phyloP scores from a whole-genome alignment of 495 filamentous ascomycete species.

The Xylaria flabelliformis region DNA sequence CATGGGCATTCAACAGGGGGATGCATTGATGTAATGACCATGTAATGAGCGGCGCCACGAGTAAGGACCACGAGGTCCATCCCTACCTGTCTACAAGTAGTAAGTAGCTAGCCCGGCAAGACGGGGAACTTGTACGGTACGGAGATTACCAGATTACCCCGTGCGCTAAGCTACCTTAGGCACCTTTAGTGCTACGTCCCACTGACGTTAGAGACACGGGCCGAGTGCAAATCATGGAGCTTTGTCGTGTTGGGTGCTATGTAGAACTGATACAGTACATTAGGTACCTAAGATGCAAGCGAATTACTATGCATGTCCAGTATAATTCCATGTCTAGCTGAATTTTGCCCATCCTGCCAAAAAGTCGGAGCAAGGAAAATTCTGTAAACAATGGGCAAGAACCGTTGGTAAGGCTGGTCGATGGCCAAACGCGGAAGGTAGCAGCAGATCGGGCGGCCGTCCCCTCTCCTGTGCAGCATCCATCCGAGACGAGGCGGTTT shows the following conservation, averaged over 20 bases:
- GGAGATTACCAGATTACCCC: slow-evolving; percentile 17
- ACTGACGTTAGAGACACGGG: not conserved
- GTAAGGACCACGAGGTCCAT: not conserved
- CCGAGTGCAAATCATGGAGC: not conserved
- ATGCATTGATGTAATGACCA: slow-evolving; percentile 25
- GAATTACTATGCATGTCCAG: no score
- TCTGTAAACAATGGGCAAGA: no score
- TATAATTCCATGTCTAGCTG: no score
- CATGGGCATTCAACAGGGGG: slow-evolving; percentile 3
- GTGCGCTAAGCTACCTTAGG: not conserved
- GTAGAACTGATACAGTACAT: no score
- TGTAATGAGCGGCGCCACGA: slow-evolving; percentile 21
- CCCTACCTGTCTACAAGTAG: slow-evolving; percentile 1
- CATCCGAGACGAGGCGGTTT: not conserved
- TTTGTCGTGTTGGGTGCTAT: no score
- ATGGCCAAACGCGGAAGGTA: slow-evolving; percentile 15
- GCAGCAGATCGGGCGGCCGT: not conserved
- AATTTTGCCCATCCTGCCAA: no score
- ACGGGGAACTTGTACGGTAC: not conserved
- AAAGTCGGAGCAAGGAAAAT: no score
- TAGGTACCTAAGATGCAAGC: no score
- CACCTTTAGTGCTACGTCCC: not conserved
- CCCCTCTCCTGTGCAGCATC: not conserved
- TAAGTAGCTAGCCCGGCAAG: not conserved
- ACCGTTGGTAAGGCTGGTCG: not conserved